Base-by-base conservation (phyloP, 805 yeast species). In the Saccharomycopsis fodiens region DNA sequence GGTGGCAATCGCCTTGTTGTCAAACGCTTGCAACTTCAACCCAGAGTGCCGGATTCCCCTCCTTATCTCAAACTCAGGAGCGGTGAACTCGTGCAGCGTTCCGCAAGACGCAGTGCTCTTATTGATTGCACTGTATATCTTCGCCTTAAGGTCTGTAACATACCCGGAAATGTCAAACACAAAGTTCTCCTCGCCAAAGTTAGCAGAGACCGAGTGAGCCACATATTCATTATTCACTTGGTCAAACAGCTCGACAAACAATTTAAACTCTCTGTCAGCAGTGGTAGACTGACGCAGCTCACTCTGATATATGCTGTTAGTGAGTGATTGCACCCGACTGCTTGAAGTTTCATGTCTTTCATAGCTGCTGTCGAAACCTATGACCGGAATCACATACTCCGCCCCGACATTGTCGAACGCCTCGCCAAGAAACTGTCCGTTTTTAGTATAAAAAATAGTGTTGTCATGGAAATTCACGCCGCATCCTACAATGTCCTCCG, bases 401-500 rank as follows among this genome's bases (percentile, higher is more conserved):
- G 62, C 61, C 20, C 67, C 60, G 13, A 74, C 55, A 48, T 74
- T 71, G 4, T 62, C 61, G 52, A 78, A 78, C 2, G 81, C 81
- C 32, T 68, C 65, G 1, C 82, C 83, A 37, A 78, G 57, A 34
- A 61, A 65, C 2, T 84, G 70, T 1, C 96, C 97, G 62, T 89
- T 88, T 59, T 84, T 81, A 0, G 96, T 88, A 52, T 77, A 76
- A 55, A 88, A 89, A 2, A 86, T 70, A 0, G 78, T 64, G 35
- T 76, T 72, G 35, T 74, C 75, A 13, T 73, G 66, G 54, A 76
- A 82, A 64, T 88, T 82, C 20, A 87, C 71, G 3, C 96, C 96
- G 61, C 89, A 82, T 0, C 97, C 97, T 51, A 89, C 71, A 2
- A 74, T 67, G 60, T 87, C 96, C 19, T 72, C 72, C 30, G 64